A percentile compares a stretch with the other conserved stretches of the same genome.
Evolutionary conservation across 1,139 yeast genomes (phyloP).

Genomic region (Saccharomyces hybrid): DNA sequence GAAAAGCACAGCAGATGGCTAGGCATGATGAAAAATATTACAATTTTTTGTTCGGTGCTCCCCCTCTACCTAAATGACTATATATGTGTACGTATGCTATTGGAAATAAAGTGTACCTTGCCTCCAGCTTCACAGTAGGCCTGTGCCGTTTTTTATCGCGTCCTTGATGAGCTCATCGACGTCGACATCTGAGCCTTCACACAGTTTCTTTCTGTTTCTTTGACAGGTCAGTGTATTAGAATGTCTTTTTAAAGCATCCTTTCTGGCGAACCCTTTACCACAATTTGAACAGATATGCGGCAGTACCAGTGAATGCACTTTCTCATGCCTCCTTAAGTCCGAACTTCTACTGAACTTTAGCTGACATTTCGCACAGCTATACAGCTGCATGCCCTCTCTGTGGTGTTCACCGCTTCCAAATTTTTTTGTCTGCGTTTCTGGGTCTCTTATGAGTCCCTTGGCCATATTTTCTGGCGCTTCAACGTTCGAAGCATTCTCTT

Average conservation of each 20-base stretch:
- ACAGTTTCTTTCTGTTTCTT: constrained; percentile 50
- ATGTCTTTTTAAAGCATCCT: constrained; percentile 73
- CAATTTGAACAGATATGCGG: constrained; percentile 59
- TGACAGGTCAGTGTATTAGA: constrained; percentile 66
- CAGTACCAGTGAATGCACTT: constrained; percentile 25
- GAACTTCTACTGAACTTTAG: constrained; percentile 26
- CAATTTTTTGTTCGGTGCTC: background rate
- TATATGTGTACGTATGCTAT: background rate
- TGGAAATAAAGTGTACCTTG: background rate
- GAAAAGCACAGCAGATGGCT: background rate
- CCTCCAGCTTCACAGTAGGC: constrained; percentile 10
- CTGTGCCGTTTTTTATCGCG: constrained; percentile 15
- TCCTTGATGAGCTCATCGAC: constrained; percentile 25
- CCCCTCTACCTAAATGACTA: background rate
- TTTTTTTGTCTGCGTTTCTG: background rate
- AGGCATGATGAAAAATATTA: background rate
- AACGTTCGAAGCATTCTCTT: background rate
- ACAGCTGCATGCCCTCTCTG: background rate
- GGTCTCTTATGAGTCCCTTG: background rate
- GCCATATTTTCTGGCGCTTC: background rate
- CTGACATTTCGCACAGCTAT: constrained; percentile 27
- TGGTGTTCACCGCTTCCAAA: too few relatives aligned
- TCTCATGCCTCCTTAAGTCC: constrained; percentile 30
- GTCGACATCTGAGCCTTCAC: constrained; percentile 24
- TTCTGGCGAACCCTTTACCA: constrained; percentile 77